phyloP scores from a whole-genome alignment of 139 green algal species.

The Klebsormidium nitens region DNA sequence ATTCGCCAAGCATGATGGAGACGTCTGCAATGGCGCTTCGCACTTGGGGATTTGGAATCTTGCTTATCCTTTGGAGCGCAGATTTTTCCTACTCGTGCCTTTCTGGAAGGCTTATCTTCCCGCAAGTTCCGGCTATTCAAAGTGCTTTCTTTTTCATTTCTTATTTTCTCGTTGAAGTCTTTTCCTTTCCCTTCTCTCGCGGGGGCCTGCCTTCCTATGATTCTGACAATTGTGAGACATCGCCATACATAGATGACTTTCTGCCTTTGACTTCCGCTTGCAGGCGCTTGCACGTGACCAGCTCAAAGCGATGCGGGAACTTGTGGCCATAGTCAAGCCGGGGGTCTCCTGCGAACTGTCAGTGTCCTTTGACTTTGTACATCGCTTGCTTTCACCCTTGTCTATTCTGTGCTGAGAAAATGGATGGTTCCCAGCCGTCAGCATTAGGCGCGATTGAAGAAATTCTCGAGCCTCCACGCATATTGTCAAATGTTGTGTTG shows the following conservation, averaged over 20 bases:
- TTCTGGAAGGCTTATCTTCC: too few species aligned
- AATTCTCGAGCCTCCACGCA: too few species aligned
- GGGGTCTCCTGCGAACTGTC: too few species aligned
- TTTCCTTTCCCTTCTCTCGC: neutral
- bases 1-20: too few species aligned
- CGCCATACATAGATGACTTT: neutral
- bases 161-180: constrained; percentile 7
- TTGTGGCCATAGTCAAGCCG: constrained; percentile 1
- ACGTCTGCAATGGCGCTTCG: too few species aligned
- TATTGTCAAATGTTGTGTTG: too few species aligned
- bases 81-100: too few species aligned
- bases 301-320: constrained; percentile 10
- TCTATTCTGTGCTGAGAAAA: neutral
- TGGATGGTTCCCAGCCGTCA: neutral
- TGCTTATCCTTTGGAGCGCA: too few species aligned
- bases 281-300: constrained; percentile 21
- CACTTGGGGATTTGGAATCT: too few species aligned
- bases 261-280: too few species aligned
- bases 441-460: too few species aligned
- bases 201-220: neutral
- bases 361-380: too few species aligned
- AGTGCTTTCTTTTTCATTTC: neutral
- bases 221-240: neutral
- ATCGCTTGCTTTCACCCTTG: neutral
- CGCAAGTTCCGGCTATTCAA: neutral